Conservation (phyloP, 495 filamentous ascomycete species). For the Sporormia fimetaria region DNA sequence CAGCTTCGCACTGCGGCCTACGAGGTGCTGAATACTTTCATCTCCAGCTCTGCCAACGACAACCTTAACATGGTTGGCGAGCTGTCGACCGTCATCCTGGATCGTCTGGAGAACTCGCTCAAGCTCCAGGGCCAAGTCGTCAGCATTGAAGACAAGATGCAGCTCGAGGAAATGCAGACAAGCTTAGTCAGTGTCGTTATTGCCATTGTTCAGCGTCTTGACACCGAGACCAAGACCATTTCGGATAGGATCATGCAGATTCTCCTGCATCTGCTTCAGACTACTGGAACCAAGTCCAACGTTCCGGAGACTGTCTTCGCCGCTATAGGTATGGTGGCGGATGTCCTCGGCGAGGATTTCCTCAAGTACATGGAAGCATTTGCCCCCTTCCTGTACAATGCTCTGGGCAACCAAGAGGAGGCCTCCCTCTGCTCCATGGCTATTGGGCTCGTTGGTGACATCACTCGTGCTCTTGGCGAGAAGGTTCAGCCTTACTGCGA, state of each 20-base stretch:
- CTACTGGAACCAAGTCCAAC: conserved; percentile 74
- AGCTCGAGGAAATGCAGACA: conserved; percentile 93
- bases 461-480: conserved; percentile 80
- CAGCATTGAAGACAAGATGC: conserved; percentile 88
- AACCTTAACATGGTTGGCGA: conserved; percentile 68
- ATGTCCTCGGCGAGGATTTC: conserved; percentile 83
- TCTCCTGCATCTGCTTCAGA: conserved; percentile 65
- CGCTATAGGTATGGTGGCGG: conserved; percentile 73
- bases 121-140: conserved; percentile 89
- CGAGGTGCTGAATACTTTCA: conserved; percentile 89
- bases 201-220: conserved; percentile 80
- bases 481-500: conserved; percentile 90
- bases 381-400: conserved; percentile 78
- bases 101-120: conserved; percentile 81
- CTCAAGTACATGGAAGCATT: conserved; percentile 95
- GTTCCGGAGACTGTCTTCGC: conserved; percentile 91
- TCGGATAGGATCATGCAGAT: conserved; percentile 88
- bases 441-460: conserved; percentile 92
- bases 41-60: conserved; percentile 77
- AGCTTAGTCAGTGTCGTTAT: conserved; percentile 83
- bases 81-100: conserved; percentile 71
- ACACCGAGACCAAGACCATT: conserved; percentile 81
- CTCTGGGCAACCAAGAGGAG: conserved; percentile 90
- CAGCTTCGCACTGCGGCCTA: conserved; percentile 97
- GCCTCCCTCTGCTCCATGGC: conserved; percentile 90